A percentile compares a stretch with the other conserved stretches of the same genome.
phyloP scores from a whole-genome alignment of 2,329 filamentous ascomycete genomes.

The Colletotrichum coccodes region DNA sequence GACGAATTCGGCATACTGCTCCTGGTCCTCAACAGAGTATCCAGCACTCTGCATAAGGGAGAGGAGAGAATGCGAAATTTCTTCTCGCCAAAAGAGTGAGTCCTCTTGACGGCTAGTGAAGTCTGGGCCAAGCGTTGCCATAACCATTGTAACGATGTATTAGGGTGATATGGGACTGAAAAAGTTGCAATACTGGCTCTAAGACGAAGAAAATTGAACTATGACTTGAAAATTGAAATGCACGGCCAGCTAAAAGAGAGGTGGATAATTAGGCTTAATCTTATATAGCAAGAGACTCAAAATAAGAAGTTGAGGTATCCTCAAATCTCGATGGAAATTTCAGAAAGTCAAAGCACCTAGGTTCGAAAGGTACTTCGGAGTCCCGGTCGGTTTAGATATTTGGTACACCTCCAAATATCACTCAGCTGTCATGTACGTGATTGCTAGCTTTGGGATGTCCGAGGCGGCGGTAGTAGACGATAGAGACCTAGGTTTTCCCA shows the following conservation, averaged over 20 bases:
- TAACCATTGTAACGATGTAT: constrained; percentile 1
- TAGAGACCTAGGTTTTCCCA: neutral
- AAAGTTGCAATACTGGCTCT: neutral
- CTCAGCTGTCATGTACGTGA: neutral
- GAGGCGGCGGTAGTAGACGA: neutral
- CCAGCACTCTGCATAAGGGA: constrained; percentile 29
- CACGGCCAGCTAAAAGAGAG: too few relatives aligned
- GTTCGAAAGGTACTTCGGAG: neutral
- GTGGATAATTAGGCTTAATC: neutral
- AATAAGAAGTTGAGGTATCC: neutral
- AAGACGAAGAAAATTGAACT: neutral
- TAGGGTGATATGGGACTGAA: neutral
- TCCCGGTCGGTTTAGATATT: too few relatives aligned
- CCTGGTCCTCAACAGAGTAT: constrained; percentile 18
- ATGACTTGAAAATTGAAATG: neutral
- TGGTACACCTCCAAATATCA: neutral
- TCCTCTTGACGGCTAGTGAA: neutral
- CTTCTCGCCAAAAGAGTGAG: constrained; percentile 8
- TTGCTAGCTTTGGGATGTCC: neutral
- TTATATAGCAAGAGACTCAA: neutral
- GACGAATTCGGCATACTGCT: constrained; percentile 14
- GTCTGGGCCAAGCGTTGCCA: neutral
- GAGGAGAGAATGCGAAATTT: constrained; percentile 16
- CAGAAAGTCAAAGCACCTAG: neutral
- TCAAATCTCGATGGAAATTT: too few relatives aligned